Evolutionary conservation across 2,329 filamentous ascomycete genomes (phyloP).

Genomic region (Epichloe typhina): DNA sequence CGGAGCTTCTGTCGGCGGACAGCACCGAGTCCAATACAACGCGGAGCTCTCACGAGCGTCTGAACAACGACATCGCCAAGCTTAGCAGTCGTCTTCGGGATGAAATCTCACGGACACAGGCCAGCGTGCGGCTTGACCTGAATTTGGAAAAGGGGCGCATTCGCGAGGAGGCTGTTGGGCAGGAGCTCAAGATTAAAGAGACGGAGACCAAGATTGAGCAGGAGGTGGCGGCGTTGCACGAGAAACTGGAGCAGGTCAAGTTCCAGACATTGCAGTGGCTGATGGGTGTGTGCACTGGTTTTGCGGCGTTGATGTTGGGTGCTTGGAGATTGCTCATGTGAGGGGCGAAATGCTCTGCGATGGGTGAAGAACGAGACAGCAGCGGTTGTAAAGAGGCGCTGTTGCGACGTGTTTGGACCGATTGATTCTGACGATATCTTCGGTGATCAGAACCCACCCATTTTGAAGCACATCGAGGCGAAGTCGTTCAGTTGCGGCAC

Average conservation of each 20-base stretch:
- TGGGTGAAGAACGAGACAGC: not conserved
- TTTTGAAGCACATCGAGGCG: not conserved
- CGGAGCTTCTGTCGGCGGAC: slow-evolving; percentile 83
- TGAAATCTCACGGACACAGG: slow-evolving; percentile 89
- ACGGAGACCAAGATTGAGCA: slow-evolving; percentile 98
- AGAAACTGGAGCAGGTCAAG: slow-evolving; percentile 93
- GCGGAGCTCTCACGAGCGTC: slow-evolving; percentile 75
- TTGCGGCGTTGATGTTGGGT: slow-evolving; percentile 53
- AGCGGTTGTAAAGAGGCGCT: not conserved
- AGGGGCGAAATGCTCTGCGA: not conserved
- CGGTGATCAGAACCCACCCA: too few relatives aligned
- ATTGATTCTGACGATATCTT: too few relatives aligned
- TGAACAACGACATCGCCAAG: slow-evolving; percentile 92
- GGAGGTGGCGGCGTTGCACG: slow-evolving; percentile 78
- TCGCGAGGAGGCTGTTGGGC: slow-evolving; percentile 86
- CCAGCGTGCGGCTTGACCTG: slow-evolving; percentile 79
- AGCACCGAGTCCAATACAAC: slow-evolving; percentile 84
- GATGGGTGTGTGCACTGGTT: slow-evolving; percentile 68
- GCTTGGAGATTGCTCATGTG: slow-evolving; percentile 58
- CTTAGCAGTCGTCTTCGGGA: slow-evolving; percentile 79
- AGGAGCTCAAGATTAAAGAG: slow-evolving; percentile 97
- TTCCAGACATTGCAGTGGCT: slow-evolving; percentile 97
- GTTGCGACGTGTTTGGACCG: not conserved
- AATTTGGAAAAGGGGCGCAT: slow-evolving; percentile 96
- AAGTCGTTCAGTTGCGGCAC: not conserved